phyloP scores from a whole-genome alignment of 1,284 basidiomycete genomes.

The Grifola frondosa region DNA sequence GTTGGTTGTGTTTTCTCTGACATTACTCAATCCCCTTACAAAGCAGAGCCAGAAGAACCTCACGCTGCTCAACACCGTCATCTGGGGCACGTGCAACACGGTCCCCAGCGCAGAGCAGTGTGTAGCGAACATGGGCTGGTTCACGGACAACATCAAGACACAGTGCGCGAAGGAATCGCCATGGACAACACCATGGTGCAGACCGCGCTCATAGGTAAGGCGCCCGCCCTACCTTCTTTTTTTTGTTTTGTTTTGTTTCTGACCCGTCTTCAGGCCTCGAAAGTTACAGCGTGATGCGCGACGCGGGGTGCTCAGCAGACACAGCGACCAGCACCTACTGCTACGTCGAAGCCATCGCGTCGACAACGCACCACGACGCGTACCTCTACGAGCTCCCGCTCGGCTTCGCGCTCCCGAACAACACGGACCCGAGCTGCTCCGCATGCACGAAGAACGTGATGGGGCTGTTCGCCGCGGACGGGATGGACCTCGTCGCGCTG shows the following conservation, averaged over 20 bases:
- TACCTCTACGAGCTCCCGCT: slow-evolving; percentile 68
- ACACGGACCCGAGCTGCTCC: slow-evolving; percentile 52
- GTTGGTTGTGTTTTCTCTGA: slow-evolving; percentile 8
- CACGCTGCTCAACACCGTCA: slow-evolving; percentile 59
- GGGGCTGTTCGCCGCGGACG: slow-evolving; percentile 39
- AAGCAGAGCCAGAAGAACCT: slow-evolving; percentile 63
- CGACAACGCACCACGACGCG: slow-evolving; percentile 53
- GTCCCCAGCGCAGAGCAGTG: slow-evolving; percentile 48
- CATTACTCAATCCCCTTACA: slow-evolving; percentile 6
- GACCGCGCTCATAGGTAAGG: slow-evolving; percentile 53
- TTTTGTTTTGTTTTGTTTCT: too few species aligned
- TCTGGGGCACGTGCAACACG: slow-evolving; percentile 80
- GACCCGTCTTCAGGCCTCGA: slow-evolving; percentile 63
- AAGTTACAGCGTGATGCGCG: slow-evolving; percentile 57
- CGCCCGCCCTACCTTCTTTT: slow-evolving; percentile 2
- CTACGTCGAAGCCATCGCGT: slow-evolving; percentile 59
- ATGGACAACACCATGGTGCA: slow-evolving; percentile 49
- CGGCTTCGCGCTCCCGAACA: slow-evolving; percentile 48
- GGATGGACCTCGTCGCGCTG: slow-evolving; percentile 30
- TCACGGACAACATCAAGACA: slow-evolving; percentile 44
- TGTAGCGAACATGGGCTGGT: slow-evolving; percentile 60
- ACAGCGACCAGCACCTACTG: slow-evolving; percentile 62
- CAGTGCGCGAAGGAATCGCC: slow-evolving; percentile 55
- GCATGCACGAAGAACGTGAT: slow-evolving; percentile 58
- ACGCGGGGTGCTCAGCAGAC: slow-evolving; percentile 55